A percentile compares a stretch with the other conserved stretches of the same genome.
These are phyloP conservation scores for Ophiocordyceps sinensis DNA, from an alignment of 2,329 filamentous ascomycete genomes.

Conservation along the genomic window DNA sequence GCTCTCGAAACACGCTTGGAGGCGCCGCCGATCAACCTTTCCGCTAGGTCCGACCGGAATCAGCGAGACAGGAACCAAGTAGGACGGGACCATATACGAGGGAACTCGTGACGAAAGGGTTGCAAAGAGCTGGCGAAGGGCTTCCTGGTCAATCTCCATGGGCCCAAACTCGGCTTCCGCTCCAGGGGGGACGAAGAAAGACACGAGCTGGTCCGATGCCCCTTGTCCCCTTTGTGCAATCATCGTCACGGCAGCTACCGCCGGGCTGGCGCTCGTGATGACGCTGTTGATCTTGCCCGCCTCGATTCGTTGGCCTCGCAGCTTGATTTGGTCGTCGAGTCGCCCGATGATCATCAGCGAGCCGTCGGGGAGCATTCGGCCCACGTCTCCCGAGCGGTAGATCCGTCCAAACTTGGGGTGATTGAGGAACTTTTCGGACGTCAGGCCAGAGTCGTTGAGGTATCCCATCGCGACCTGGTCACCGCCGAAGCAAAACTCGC, in stretches of 20 bases:
- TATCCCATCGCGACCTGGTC: constrained; percentile 69
- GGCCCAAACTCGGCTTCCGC: constrained; percentile 15
- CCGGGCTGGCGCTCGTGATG: constrained; percentile 34
- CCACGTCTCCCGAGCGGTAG: constrained; percentile 73
- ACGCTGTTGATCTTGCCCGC: constrained; percentile 58
- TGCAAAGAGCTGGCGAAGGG: constrained; percentile 35
- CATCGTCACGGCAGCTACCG: constrained; percentile 50
- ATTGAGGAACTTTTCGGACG: constrained; percentile 50
- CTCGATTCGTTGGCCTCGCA: constrained; percentile 69
- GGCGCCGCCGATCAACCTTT: constrained; percentile 50
- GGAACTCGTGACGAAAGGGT: constrained; percentile 44
- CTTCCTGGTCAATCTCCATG: constrained; percentile 19
- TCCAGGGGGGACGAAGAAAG: constrained; percentile 48
- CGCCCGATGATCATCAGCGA: constrained; percentile 60
- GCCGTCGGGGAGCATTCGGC: constrained; percentile 63
- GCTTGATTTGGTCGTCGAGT: constrained; percentile 67
- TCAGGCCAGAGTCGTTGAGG: constrained; percentile 48
- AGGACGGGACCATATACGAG: constrained; percentile 65
- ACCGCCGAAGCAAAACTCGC: constrained; percentile 79
- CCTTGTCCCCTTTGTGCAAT: constrained; percentile 29
- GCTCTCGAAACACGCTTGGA: constrained; percentile 32
- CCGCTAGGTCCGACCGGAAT: constrained; percentile 62
- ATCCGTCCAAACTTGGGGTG: constrained; percentile 57
- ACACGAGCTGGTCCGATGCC: constrained; percentile 40
- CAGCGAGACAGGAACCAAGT: constrained; percentile 52